These are phyloP conservation scores for Pterocarpus santalinus DNA, from an alignment of 306 rosid genomes.

Conservation along the genomic window DNA sequence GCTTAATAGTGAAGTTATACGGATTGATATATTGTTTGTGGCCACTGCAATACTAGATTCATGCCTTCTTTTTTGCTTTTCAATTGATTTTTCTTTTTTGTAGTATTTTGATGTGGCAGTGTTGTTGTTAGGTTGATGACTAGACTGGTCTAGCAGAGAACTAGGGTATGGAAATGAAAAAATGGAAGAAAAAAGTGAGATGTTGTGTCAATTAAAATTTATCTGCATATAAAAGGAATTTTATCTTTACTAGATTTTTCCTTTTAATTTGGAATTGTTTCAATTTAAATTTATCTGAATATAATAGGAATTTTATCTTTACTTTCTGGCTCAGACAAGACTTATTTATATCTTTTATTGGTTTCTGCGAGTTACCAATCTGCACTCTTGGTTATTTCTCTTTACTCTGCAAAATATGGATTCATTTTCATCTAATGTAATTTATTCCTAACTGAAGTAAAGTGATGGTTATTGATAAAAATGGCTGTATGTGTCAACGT, in stretches of 20 bases:
- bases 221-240: conserved; percentile 50
- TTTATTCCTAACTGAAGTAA: not conserved
- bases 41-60: conserved; percentile 34
- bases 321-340: conserved; percentile 30
- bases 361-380: conserved; percentile 33
- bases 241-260: not conserved
- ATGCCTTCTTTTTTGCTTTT: conserved; percentile 9
- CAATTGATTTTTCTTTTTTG: conserved; percentile 36
- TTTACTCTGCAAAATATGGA: conserved; percentile 26
- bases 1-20: conserved; percentile 14
- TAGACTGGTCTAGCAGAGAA: conserved; percentile 49
- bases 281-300: no score
- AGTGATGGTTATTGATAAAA: conserved; percentile 33
- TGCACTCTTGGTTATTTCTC: not conserved
- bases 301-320: not conserved
- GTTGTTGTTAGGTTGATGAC: conserved; percentile 55
- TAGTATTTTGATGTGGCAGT: conserved; percentile 41
- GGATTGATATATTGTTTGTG: conserved; percentile 39
- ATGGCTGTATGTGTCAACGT: conserved; percentile 20
- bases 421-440: conserved; percentile 20
- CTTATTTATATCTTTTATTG: not conserved
- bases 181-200: not conserved
- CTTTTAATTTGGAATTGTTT: no score
- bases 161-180: conserved; percentile 57
- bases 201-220: not conserved